Evolutionary conservation across 2,329 filamentous ascomycete species (phyloP).

Genomic region (Aspergillus sp.): DNA sequence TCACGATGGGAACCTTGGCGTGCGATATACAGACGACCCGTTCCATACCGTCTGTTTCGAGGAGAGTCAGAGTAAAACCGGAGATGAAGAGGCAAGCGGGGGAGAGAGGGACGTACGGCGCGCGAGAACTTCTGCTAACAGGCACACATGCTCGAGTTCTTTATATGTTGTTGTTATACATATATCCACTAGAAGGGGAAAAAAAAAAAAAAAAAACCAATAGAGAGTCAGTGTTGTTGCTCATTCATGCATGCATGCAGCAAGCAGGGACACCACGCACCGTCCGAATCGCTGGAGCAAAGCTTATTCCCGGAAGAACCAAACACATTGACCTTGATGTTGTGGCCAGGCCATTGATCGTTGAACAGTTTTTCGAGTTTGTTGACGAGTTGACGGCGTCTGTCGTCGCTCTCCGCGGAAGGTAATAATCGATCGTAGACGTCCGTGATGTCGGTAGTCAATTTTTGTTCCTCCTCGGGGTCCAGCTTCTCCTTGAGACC

Average conservation of each 20-base stretch:
- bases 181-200: constrained; percentile 85
- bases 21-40: constrained; percentile 89
- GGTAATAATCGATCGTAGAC: constrained; percentile 81
- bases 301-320: constrained; percentile 95
- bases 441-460: constrained; percentile 75
- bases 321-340: constrained; percentile 88
- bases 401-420: constrained; percentile 66
- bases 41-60: constrained; percentile 75
- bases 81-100: neutral
- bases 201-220: no score
- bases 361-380: constrained; percentile 87
- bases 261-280: constrained; percentile 43
- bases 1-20: constrained; percentile 96
- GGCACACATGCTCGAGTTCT: constrained; percentile 80
- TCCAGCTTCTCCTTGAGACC: constrained; percentile 62
- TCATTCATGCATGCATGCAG: no score
- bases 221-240: no score
- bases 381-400: constrained; percentile 65
- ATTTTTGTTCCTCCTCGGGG: constrained; percentile 62
- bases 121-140: constrained; percentile 76
- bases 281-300: constrained; percentile 92
- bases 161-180: constrained; percentile 91
- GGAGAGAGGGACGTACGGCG: constrained; percentile 58
- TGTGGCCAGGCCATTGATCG: constrained; percentile 79
- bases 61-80: constrained; percentile 4